phyloP scores from a whole-genome alignment of 768 basidiomycete genomes.

The Kwoniella newhampshirensis region DNA sequence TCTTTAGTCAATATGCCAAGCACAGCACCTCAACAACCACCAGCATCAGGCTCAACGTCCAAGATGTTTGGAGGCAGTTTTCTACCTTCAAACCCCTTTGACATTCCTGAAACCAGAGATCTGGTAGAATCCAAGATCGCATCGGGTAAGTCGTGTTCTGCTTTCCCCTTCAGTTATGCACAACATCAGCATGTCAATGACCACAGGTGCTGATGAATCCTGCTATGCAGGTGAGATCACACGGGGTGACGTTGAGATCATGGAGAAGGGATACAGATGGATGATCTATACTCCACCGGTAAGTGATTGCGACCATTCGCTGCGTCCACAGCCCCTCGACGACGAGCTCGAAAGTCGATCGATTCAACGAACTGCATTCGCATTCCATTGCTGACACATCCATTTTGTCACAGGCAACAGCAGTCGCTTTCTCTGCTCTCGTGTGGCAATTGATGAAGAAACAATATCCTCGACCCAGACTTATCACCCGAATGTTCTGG shows the following conservation, averaged over 20 bases:
- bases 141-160: constrained; percentile 15
- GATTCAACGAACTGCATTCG: not conserved
- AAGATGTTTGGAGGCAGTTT: constrained; percentile 16
- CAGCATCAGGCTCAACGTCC: not conserved
- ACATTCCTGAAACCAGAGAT: constrained; percentile 20
- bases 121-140: constrained; percentile 19
- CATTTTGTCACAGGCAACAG: constrained; percentile 5
- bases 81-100: constrained; percentile 18
- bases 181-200: not conserved
- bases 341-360: not conserved
- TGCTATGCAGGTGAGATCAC: constrained; percentile 13
- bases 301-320: not conserved
- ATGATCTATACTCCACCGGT: constrained; percentile 24
- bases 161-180: not conserved
- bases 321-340: not conserved
- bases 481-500: constrained; percentile 15
- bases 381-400: not conserved
- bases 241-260: constrained; percentile 14
- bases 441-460: constrained; percentile 25
- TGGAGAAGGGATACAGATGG: constrained; percentile 23
- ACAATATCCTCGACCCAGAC: constrained; percentile 17
- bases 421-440: constrained; percentile 9
- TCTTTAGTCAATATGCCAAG: too few species aligned
- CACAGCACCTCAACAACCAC: not conserved
- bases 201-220: not conserved